Base-by-base conservation (phyloP, 805 yeast species). In the Ogataea glucozyma region DNA sequence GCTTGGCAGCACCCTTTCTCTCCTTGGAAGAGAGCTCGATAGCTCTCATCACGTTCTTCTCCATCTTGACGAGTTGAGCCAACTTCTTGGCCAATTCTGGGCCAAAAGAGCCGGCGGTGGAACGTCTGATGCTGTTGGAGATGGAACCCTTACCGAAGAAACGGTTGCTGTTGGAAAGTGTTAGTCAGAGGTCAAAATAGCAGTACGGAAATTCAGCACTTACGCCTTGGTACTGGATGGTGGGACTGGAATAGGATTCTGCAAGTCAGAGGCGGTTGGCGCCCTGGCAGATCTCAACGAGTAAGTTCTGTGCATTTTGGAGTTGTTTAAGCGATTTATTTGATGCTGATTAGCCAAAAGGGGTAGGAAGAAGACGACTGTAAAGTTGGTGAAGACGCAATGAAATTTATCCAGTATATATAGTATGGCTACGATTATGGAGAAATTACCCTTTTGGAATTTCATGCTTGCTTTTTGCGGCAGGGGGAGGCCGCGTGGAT, bases 181-280 rank as follows among this genome's bases (percentile, higher is more conserved):
- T 30, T 17, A 26, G 30, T 32, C 16, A 13, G 5, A 4, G 11
- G 11, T 16, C 17, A 24, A 6, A 9, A 17, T 19, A 8, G 14
- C 19, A 13, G 14, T 11, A 7, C 13, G 17, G 13, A 7, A 10
- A 34, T 12, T 31, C 29, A 40, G 33, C 41, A 56, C 57, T 38
- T 49, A 54, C 56, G 75, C 60, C 73, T 88, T 88, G 60, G 97
- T 85, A 41, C 96, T 73, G 23, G 97, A 82, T 36, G 95, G 83
- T 31, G 96, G 83, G 53, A 97, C 98, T 36, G 98, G 98, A 43
- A 95, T 91, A 24, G 98, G 97, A 38, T 86, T 78, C 66, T 85
- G 90, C 70, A 91, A 70, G 71, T 91, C 97, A 54, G 96, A 80
- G 47, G 98, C 98, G 44, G 99, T 90, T 49, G 99, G 99, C 36